Evolutionary conservation across 805 yeast species (phyloP).

Genomic region (Nakazawaea pomicola): DNA sequence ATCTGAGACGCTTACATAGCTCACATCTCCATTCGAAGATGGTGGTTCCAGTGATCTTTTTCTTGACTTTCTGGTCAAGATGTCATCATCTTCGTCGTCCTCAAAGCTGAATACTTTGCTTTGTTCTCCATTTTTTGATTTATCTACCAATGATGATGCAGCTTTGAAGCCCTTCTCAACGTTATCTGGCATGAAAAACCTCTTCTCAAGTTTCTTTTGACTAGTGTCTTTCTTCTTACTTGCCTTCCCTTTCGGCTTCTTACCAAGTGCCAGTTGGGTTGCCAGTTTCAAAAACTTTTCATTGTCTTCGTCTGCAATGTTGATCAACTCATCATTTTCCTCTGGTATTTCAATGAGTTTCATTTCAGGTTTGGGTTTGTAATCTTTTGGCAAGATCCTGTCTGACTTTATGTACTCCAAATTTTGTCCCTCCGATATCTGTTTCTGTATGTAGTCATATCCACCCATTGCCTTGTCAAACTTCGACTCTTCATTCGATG

Average conservation of each 20-base stretch:
- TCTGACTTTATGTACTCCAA: slow-evolving; percentile 45
- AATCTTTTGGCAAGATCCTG: slow-evolving; percentile 60
- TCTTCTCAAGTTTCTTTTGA: slow-evolving; percentile 27
- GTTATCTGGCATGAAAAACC: slow-evolving; percentile 70
- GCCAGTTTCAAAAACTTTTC: slow-evolving; percentile 63
- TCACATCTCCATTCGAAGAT: slow-evolving; percentile 13
- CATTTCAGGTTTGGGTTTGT: slow-evolving; percentile 53
- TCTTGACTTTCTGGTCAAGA: background rate
- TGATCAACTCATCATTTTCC: slow-evolving; percentile 53
- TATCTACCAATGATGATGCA: slow-evolving; percentile 44
- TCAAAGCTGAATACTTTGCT: slow-evolving; percentile 7
- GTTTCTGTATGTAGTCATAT: slow-evolving; percentile 71
- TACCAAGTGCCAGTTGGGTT: slow-evolving; percentile 53
- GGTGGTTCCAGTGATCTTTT: background rate
- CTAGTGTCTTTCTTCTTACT: slow-evolving; percentile 8
- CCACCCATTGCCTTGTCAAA: slow-evolving; percentile 83
- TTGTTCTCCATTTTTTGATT: slow-evolving; percentile 10
- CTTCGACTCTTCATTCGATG: slow-evolving; percentile 72
- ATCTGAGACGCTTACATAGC: slow-evolving; percentile 11
- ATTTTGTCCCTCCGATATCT: slow-evolving; percentile 46
- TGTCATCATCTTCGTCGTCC: slow-evolving; percentile 8
- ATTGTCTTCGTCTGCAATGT: slow-evolving; percentile 47
- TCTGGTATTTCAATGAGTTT: slow-evolving; percentile 60
- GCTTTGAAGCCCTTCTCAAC: slow-evolving; percentile 59
- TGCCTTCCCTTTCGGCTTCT: slow-evolving; percentile 17